phyloP scores from a whole-genome alignment of 768 basidiomycete genomes.

The Suillus luteus region DNA sequence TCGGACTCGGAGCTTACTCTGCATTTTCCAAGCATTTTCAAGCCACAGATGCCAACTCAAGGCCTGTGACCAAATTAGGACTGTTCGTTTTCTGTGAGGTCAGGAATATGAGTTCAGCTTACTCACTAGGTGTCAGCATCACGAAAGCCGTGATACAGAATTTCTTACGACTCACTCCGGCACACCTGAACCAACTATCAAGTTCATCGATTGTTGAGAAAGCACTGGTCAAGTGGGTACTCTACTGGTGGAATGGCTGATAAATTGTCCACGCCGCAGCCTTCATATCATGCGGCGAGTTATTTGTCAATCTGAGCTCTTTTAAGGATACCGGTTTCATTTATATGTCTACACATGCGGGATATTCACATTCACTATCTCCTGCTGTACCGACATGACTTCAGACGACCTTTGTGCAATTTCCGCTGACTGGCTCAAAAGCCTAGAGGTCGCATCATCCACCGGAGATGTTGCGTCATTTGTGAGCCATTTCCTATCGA shows the following conservation, averaged over 20 bases:
- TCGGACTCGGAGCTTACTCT: not conserved
- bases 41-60: not conserved
- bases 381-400: not conserved
- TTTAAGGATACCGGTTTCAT: not conserved
- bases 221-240: not conserved
- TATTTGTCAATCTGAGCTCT: not conserved
- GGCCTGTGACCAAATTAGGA: not conserved
- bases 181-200: not conserved
- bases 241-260: not conserved
- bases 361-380: not conserved
- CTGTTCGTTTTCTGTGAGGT: not conserved
- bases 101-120: not conserved
- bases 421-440: not conserved
- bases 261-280: not conserved
- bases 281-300: not conserved
- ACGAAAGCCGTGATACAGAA: not conserved
- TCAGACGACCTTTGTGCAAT: not conserved
- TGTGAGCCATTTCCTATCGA: not conserved
- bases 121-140: no score
- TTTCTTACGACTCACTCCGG: not conserved
- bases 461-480: not conserved
- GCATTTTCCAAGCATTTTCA: no score
- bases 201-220: not conserved
- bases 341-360: not conserved
- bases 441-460: not conserved